Percentiles rank a stretch among this genome's conserved stretches.
These are phyloP conservation scores for Aspergillus olivimuriae DNA, from an alignment of 495 filamentous ascomycete genomes.

Conservation along the genomic window DNA sequence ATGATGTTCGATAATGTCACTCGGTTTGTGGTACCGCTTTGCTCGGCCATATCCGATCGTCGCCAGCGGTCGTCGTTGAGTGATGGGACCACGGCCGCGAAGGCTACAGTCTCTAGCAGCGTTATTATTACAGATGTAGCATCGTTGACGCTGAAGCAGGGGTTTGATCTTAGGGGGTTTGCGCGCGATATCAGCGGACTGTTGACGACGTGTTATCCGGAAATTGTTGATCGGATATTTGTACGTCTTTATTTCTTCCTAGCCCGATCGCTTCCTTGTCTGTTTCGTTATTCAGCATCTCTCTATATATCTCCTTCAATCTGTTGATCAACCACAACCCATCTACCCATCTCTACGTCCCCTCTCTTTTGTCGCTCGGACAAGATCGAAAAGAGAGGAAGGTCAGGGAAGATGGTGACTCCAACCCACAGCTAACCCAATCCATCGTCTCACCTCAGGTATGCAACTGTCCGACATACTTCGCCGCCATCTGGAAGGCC, in stretches of 20 bases:
- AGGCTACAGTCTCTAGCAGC: constrained; percentile 10
- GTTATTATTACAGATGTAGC: constrained; percentile 23
- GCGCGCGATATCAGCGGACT: constrained; percentile 21
- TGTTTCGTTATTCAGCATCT: neutral
- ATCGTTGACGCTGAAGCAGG: constrained; percentile 18
- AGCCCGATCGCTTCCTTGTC: too few relatives aligned
- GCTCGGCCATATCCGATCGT: constrained; percentile 12
- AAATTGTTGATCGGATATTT: constrained; percentile 22
- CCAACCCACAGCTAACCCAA: too few relatives aligned
- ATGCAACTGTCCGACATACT: constrained; percentile 24
- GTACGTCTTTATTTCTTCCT: constrained; percentile 11
- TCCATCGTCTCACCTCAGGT: too few relatives aligned
- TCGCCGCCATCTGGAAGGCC: constrained; percentile 20
- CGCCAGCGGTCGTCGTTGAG: neutral
- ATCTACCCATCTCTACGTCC: too few relatives aligned
- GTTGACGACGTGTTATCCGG: constrained; percentile 26
- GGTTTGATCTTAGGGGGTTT: constrained; percentile 20
- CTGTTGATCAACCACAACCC: neutral
- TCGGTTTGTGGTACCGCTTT: constrained; percentile 28
- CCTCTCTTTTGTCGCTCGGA: too few relatives aligned
- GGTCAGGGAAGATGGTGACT: too few relatives aligned
- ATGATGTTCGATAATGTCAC: constrained; percentile 19
- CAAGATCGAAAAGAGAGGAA: neutral
- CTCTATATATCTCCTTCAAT: neutral
- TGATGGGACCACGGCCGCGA: neutral